phyloP scores from a whole-genome alignment of 495 filamentous ascomycete species.

The Entonaema liquescens region DNA sequence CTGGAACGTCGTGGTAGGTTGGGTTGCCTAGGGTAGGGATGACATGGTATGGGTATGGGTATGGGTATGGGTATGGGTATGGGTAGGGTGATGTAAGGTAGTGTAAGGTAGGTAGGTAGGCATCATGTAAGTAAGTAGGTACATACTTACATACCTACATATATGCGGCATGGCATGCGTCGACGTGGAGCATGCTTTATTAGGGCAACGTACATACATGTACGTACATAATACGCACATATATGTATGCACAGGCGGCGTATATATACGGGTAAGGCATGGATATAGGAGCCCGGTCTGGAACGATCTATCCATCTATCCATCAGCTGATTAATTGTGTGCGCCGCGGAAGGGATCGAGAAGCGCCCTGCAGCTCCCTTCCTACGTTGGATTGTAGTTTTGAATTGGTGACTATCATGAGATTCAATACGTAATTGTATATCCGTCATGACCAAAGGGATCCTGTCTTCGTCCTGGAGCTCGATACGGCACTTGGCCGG shows the following conservation, averaged over 20 bases:
- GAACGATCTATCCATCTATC: slow-evolving; percentile 28
- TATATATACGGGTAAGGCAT: slow-evolving; percentile 1
- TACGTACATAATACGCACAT: slow-evolving; percentile 8
- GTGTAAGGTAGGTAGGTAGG: not conserved
- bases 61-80: not conserved
- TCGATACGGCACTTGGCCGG: not conserved
- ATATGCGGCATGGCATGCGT: not conserved
- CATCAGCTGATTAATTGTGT: slow-evolving; percentile 24
- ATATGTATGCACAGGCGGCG: not conserved
- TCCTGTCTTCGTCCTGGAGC: not conserved
- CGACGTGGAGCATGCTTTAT: not conserved
- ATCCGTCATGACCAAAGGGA: not conserved
- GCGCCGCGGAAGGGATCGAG: slow-evolving; percentile 15
- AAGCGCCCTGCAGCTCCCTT: not conserved
- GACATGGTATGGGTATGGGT: not conserved
- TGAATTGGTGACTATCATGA: not conserved
- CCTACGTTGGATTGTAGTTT: slow-evolving; percentile 1
- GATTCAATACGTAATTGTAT: slow-evolving; percentile 1
- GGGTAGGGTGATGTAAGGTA: too few species aligned
- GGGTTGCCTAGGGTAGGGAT: not conserved
- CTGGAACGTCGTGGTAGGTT: slow-evolving; percentile 18
- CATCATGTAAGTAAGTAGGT: slow-evolving; percentile 12
- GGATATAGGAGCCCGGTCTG: slow-evolving; percentile 13
- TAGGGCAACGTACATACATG: not conserved
- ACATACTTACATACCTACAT: slow-evolving; percentile 2